phyloP scores from a whole-genome alignment of 202 grass and related monocot species.

The Setaria viridis region DNA sequence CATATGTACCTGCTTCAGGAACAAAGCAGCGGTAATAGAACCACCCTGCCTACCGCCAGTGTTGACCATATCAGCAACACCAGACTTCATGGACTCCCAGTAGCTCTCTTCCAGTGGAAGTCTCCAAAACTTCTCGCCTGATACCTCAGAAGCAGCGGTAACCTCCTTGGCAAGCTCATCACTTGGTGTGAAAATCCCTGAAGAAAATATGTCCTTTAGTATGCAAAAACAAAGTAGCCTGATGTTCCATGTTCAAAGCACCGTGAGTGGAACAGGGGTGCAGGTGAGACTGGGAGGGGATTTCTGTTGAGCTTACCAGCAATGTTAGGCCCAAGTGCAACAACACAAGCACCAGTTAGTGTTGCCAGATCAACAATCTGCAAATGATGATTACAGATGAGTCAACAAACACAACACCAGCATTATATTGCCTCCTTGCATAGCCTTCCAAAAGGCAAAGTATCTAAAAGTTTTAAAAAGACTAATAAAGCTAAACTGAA shows the following conservation, averaged over 20 bases:
- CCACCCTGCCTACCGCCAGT: conserved; percentile 87
- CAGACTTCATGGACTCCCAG: conserved; percentile 93
- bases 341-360: conserved; percentile 77
- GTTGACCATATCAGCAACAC: conserved; percentile 98
- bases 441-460: neutral
- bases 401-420: neutral
- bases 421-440: neutral
- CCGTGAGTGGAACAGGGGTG: neutral
- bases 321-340: conserved; percentile 86
- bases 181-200: conserved; percentile 87
- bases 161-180: conserved; percentile 94
- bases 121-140: conserved; percentile 97
- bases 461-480: neutral
- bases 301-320: conserved; percentile 63
- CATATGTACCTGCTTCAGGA: conserved; percentile 89
- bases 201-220: conserved; percentile 18
- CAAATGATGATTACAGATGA: conserved; percentile 38
- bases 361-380: conserved; percentile 97
- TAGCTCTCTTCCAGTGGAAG: conserved; percentile 94
- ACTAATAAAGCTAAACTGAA: neutral
- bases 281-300: neutral
- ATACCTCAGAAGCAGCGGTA: conserved; percentile 68
- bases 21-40: conserved; percentile 85
- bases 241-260: neutral
- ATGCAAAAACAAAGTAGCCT: neutral